A percentile compares a stretch with the other conserved stretches of the same genome.
Evolutionary conservation across 2,329 filamentous ascomycete genomes (phyloP).

Genomic region (Trichoderma brevicompactum): DNA sequence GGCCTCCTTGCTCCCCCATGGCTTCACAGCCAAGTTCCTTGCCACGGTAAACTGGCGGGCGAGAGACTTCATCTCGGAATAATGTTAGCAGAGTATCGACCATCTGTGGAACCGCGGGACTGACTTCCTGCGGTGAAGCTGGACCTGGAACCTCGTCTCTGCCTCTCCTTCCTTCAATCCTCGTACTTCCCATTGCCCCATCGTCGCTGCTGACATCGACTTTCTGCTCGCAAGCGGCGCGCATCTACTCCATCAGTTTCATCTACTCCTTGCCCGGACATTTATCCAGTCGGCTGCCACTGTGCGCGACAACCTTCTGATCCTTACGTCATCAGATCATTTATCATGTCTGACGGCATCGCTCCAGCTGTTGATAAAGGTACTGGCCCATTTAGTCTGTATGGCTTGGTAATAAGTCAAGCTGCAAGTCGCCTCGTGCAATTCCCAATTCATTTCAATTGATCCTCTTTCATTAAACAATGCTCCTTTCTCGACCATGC

Average conservation of each 20-base stretch:
- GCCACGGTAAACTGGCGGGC: conserved; percentile 33
- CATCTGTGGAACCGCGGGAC: conserved; percentile 28
- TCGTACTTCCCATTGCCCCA: neutral
- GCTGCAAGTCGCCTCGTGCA: neutral
- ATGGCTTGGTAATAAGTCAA: neutral
- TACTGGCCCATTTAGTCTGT: conserved; percentile 33
- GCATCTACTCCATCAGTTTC: conserved; percentile 9
- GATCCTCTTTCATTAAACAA: neutral
- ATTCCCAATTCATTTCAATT: conserved; percentile 19
- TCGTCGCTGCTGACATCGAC: neutral
- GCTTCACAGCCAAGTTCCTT: conserved; percentile 33
- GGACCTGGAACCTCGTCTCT: neutral
- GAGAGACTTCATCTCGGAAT: conserved; percentile 34
- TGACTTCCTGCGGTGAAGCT: conserved; percentile 21
- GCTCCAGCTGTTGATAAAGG: conserved; percentile 45
- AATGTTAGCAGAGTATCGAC: conserved; percentile 22
- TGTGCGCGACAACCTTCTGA: conserved; percentile 8
- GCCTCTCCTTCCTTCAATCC: conserved; percentile 7
- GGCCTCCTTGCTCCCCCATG: conserved; percentile 24
- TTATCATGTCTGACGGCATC: conserved; percentile 43
- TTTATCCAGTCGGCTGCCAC: conserved; percentile 7
- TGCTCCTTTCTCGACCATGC: neutral
- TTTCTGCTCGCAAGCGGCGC: conserved; percentile 8
- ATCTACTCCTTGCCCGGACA: neutral
- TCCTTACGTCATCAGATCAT: conserved; percentile 43